Base-by-base conservation (phyloP, 2,329 filamentous ascomycete genomes). In the Magnaporthales sp. region DNA sequence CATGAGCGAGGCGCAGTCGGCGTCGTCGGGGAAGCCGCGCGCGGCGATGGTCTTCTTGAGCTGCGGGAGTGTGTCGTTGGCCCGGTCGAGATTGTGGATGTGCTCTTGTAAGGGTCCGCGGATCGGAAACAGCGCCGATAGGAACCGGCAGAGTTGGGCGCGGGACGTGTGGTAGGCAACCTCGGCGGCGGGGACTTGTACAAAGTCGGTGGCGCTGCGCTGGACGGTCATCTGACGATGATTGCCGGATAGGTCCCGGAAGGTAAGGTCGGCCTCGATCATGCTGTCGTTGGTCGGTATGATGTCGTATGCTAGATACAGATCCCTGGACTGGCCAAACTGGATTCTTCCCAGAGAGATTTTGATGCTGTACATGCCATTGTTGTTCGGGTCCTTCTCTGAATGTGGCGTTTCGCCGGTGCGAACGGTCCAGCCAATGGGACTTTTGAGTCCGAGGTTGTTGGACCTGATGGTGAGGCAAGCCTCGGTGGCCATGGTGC, bases 271-370 rank as follows among this genome's bases (percentile, higher is more conserved):
- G 0, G 74, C 78, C 6, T 70, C 71, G 9, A 85, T 69, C 2
- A 70, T 66, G 4, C 73, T 70, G 3, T 71, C 64, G 0, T 66
- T 61, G 2, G 68, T 30, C 6, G 8, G 51, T n/a, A 31, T 32
- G 22, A 71, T 73, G 46, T 73, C 72, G 67, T 76, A 75, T 4
- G 70, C 70, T 7, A 88, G 73, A 69, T 81, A 82, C 27, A 89
- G 75, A 67, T 88, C 84, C 3, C 85, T 80, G 0, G 84, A 82
- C 67, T 89, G 86, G n/a, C 84, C 86, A 66, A 84, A 89, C 68
- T 86, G 85, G 0, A 89, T 68, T 69, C 81, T 86, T 2, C 83
- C 82, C 3, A 86, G 72, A 0, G 73, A 66, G 27, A 86, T 74
- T 1, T 71, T 78, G 29, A 84, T 69, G 46, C 27, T 1, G 38